These are phyloP conservation scores for Pythium sp. DNA, from an alignment of 352 stramenopile species.

Conservation along the genomic window DNA sequence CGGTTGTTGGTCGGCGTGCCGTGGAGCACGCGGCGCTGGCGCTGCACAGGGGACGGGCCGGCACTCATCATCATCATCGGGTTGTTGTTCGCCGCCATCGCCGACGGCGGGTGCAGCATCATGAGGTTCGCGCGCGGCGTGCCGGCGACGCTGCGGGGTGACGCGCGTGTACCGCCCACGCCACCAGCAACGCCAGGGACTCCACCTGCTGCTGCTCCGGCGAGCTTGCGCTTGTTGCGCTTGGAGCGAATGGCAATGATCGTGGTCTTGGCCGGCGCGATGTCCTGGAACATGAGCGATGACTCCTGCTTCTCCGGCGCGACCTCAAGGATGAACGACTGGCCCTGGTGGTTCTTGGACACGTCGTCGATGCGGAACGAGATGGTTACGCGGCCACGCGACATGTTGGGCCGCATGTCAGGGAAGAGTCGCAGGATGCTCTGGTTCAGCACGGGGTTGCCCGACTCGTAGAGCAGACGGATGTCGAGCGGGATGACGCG, in stretches of 20 bases:
- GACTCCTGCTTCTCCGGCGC: slow-evolving; percentile 81
- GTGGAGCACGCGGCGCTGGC: slow-evolving; percentile 20
- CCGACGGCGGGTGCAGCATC: slow-evolving; percentile 22
- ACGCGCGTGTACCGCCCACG: slow-evolving; percentile 24
- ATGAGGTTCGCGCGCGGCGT: slow-evolving; percentile 37
- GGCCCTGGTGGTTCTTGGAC: slow-evolving; percentile 96
- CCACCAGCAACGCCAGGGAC: slow-evolving; percentile 11
- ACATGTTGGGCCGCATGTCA: slow-evolving; percentile 87
- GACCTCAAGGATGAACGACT: slow-evolving; percentile 92
- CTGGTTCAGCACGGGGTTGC: slow-evolving; percentile 85
- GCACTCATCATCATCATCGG: slow-evolving; percentile 13
- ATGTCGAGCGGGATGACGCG: slow-evolving; percentile 70
- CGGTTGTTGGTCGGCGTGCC: slow-evolving; percentile 19
- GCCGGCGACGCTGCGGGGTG: slow-evolving; percentile 34
- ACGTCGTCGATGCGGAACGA: slow-evolving; percentile 96
- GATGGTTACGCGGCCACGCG: slow-evolving; percentile 75
- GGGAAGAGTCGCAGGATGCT: slow-evolving; percentile 88
- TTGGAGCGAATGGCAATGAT: slow-evolving; percentile 94
- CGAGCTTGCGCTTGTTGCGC: slow-evolving; percentile 90
- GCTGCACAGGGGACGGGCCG: slow-evolving; percentile 16
- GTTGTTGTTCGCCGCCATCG: slow-evolving; percentile 14
- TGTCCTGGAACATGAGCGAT: slow-evolving; percentile 86
- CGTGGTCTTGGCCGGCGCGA: slow-evolving; percentile 84
- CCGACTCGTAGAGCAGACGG: slow-evolving; percentile 82
- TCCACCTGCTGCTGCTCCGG: background rate